Evolutionary conservation across 2,329 filamentous ascomycete genomes (phyloP).

Genomic region (Truncatella angustata): DNA sequence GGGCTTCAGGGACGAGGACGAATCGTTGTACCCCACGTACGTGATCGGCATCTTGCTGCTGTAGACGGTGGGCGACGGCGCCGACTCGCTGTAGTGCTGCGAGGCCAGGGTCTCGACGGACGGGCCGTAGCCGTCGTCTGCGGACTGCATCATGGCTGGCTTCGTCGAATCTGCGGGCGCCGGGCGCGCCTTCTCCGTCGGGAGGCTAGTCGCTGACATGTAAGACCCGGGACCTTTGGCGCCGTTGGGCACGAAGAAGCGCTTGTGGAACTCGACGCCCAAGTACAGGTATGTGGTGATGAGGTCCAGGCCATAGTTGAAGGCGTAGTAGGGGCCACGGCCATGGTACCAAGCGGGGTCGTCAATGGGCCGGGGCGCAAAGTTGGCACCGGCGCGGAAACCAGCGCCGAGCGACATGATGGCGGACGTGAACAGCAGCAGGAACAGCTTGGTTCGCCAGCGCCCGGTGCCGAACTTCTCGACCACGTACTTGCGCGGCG

Average conservation of each 20-base stretch:
- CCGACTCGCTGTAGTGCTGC: not conserved
- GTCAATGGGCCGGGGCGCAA: constrained; percentile 37
- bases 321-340: constrained; percentile 62
- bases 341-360: constrained; percentile 56
- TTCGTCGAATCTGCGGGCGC: too few relatives aligned
- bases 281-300: constrained; percentile 24
- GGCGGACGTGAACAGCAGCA: constrained; percentile 46
- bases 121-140: too few relatives aligned
- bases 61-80: not conserved
- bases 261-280: constrained; percentile 23
- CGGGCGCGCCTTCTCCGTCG: not conserved
- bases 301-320: constrained; percentile 60
- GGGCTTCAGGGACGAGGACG: constrained; percentile 10
- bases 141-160: too few relatives aligned
- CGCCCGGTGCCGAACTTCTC: constrained; percentile 57
- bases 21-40: not conserved
- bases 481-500: constrained; percentile 26
- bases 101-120: not conserved
- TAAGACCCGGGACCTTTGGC: constrained; percentile 48
- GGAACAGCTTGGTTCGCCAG: constrained; percentile 48
- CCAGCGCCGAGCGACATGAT: constrained; percentile 56
- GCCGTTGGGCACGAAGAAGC: constrained; percentile 30
- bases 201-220: constrained; percentile 19
- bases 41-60: not conserved
- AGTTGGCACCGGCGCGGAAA: constrained; percentile 54